Percentiles rank a stretch among this genome's conserved stretches.
phyloP scores from a whole-genome alignment of 2,329 filamentous ascomycete species.

The Hysterium pulicare region DNA sequence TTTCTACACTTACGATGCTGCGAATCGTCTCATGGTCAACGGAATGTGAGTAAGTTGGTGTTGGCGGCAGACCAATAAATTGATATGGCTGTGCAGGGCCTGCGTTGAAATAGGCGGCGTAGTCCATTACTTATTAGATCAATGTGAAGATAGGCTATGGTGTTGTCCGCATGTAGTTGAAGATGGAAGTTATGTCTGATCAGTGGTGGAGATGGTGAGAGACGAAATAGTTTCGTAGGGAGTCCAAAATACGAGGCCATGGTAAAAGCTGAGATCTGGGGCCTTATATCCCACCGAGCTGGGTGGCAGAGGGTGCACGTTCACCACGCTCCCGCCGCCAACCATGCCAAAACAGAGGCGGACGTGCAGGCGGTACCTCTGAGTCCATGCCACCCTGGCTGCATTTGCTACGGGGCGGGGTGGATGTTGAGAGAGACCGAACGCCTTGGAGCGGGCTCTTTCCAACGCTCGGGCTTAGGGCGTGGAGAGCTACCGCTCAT shows the following conservation, averaged over 20 bases:
- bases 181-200: background rate
- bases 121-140: slow-evolving; percentile 48
- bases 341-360: slow-evolving; percentile 3
- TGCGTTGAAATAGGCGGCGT: slow-evolving; percentile 50
- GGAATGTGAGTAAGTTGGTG: slow-evolving; percentile 26
- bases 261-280: slow-evolving; percentile 12
- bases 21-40: slow-evolving; percentile 37
- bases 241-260: too few relatives aligned
- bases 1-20: slow-evolving; percentile 34
- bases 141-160: background rate
- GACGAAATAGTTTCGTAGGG: too few relatives aligned
- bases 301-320: slow-evolving; percentile 6
- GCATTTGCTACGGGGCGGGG: too few relatives aligned
- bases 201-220: background rate
- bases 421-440: too few relatives aligned
- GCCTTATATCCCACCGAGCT: slow-evolving; percentile 11
- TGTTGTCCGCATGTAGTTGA: slow-evolving; percentile 7
- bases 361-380: slow-evolving; percentile 3
- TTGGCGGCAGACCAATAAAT: slow-evolving; percentile 46
- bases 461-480: slow-evolving; percentile 10
- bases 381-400: background rate
- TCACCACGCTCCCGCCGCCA: slow-evolving; percentile 3
- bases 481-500: too few relatives aligned
- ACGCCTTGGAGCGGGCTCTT: slow-evolving; percentile 10
- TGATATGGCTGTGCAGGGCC: slow-evolving; percentile 46